phyloP scores from a whole-genome alignment of 805 yeast genomes.

The Priceomyces medius region DNA sequence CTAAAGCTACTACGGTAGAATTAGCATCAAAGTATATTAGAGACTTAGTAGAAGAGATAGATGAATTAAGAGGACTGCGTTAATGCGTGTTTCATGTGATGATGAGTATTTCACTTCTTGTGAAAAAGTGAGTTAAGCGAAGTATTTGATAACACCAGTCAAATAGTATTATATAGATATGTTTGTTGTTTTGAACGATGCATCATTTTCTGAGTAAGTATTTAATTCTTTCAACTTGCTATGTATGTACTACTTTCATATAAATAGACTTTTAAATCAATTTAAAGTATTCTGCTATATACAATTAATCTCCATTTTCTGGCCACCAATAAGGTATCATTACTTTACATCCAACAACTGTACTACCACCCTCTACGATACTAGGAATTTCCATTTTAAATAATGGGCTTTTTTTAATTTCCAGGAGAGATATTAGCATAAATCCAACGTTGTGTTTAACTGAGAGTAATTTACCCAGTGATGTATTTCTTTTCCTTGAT shows the following conservation, averaged over 20 bases:
- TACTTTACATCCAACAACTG: constrained; percentile 47
- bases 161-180: not conserved
- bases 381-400: constrained; percentile 29
- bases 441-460: constrained; percentile 62
- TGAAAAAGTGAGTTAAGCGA: not conserved
- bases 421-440: constrained; percentile 50
- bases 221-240: not conserved
- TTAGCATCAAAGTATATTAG: constrained; percentile 72
- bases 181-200: not conserved
- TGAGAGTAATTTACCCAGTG: constrained; percentile 62
- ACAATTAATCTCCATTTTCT: constrained; percentile 17
- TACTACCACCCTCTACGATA: constrained; percentile 16
- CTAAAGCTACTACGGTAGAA: constrained; percentile 95
- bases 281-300: not conserved
- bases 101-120: not conserved
- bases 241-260: not conserved
- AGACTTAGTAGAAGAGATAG: constrained; percentile 31
- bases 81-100: not conserved
- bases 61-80: constrained; percentile 11
- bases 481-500: constrained; percentile 34
- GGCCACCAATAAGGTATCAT: constrained; percentile 81
- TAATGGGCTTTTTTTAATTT: constrained; percentile 43
- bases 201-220: not conserved
- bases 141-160: not conserved
- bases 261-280: not conserved